phyloP scores from a whole-genome alignment of 805 yeast genomes.

The Diddensiella transvaalensis region DNA sequence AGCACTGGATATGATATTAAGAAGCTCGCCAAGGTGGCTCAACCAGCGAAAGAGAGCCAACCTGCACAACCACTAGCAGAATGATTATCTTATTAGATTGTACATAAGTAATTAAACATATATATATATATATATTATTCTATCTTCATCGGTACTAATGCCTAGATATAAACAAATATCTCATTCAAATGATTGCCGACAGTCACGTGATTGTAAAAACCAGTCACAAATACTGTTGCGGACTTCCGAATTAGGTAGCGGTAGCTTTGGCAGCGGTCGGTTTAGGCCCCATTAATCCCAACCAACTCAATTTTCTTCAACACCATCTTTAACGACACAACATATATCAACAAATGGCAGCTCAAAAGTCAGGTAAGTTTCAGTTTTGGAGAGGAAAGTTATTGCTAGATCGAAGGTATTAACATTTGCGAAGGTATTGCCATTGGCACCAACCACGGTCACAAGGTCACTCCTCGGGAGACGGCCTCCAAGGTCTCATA shows the following conservation, averaged over 20 bases:
- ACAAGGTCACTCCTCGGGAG: conserved; percentile 84
- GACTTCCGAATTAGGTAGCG: neutral
- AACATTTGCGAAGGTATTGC: conserved; percentile 64
- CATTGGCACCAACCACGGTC: conserved; percentile 99
- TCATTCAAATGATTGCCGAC: too few species aligned
- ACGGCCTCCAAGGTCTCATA: conserved; percentile 85
- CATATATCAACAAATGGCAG: conserved; percentile 21
- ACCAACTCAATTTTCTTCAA: conserved; percentile 2
- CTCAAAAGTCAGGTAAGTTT: conserved; percentile 28
- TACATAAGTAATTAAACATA: too few species aligned
- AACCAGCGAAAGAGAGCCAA: neutral
- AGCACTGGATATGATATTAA: conserved; percentile 36
- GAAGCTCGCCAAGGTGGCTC: neutral
- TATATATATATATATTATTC: too few species aligned
- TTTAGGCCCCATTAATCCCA: neutral
- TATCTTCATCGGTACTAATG: too few species aligned
- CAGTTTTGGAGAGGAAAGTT: neutral
- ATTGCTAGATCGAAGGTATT: neutral
- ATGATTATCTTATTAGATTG: too few species aligned
- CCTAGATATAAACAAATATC: too few species aligned
- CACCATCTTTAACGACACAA: conserved; percentile 3
- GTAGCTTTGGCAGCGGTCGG: neutral
- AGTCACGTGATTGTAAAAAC: neutral
- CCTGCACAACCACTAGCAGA: too few species aligned
- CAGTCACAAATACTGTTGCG: neutral